Evolutionary conservation across 2,329 filamentous ascomycete species (phyloP), one percentile per base, ranked within the genome.

Genomic region (Calonectria pseudoreteaudii): DNA sequence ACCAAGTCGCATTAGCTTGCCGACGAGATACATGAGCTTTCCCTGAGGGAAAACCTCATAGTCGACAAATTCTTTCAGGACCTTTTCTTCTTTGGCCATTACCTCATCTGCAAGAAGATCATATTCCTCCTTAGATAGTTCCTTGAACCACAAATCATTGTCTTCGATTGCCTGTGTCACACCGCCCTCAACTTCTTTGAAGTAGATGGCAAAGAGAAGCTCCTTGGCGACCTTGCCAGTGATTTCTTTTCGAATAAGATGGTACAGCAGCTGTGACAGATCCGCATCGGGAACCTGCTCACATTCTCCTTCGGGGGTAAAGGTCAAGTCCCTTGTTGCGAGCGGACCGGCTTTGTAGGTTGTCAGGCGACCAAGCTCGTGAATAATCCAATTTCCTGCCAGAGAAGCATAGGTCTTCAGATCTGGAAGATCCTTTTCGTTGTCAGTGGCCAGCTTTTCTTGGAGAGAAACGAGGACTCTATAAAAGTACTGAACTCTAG

Each of bases 401-500:
- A 92, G 83, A 6, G 86, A 84, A 13, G 88, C 87, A 69, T 87
- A 86, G 1, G 77, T 80, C 44, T 84, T 83, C 50, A 83, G 73
- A 6, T 83, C 79, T 1, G 80, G 77, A 18, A 75, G 67, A n/a
- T 74, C 75, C 14, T 49, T 36, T 28, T 75, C 66, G 7, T 68
- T 65, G 30, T 83, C 79, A 7, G 70, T 76, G 50, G 68, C 79
- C 66, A 83, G 64, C 66, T 79, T 80, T 5, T 79, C 73, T 60
- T 86, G 83, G 0, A 93, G 80, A 1, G 83, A 81, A 3, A 88
- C 86, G 1, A 94, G 87, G 0, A 95, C 90, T 31, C 91, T 89
- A 80, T 94, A 93, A 81, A 95, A 97, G 83, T 96, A 98, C 77
- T 98, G 93, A 5, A 97, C 86, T 52, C 96, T 90, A 10, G 92